Percentiles rank a stretch among this genome's conserved stretches.
These are phyloP conservation scores for Ogataea philodendri DNA, from an alignment of 805 yeast genomes.

Conservation along the genomic window DNA sequence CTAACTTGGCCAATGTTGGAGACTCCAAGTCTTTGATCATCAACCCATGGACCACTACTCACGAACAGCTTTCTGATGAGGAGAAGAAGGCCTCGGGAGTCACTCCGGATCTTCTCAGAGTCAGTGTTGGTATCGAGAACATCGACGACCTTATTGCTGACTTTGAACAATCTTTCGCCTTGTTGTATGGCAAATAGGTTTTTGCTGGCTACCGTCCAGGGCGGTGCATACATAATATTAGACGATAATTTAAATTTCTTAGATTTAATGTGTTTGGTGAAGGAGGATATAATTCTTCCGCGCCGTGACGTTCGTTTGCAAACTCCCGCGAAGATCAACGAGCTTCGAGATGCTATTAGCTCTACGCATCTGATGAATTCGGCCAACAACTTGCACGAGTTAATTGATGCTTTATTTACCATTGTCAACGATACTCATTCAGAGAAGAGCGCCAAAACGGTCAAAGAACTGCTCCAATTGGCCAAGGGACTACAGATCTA, in stretches of 20 bases:
- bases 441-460: background rate
- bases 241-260: background rate
- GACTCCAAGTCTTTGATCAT: constrained; percentile 93
- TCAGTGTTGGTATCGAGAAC: constrained; percentile 87
- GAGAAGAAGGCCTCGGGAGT: constrained; percentile 87
- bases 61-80: constrained; percentile 80
- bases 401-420: constrained; percentile 25
- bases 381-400: constrained; percentile 23
- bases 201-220: no score
- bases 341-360: constrained; percentile 19
- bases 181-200: constrained; percentile 40
- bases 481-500: constrained; percentile 10
- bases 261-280: constrained; percentile 2
- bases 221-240: no score
- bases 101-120: constrained; percentile 81
- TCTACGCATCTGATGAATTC: constrained; percentile 25
- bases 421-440: constrained; percentile 1
- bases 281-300: constrained; percentile 20
- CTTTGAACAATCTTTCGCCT: constrained; percentile 79
- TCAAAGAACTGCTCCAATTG: constrained; percentile 12
- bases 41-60: constrained; percentile 95
- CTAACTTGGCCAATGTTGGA: constrained; percentile 95
- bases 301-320: constrained; percentile 1
- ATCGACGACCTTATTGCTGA: constrained; percentile 90
- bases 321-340: constrained; percentile 16